Evolutionary conservation across 1,139 yeast species (phyloP).

Genomic region (Hyphopichia pseudoburtonii): DNA sequence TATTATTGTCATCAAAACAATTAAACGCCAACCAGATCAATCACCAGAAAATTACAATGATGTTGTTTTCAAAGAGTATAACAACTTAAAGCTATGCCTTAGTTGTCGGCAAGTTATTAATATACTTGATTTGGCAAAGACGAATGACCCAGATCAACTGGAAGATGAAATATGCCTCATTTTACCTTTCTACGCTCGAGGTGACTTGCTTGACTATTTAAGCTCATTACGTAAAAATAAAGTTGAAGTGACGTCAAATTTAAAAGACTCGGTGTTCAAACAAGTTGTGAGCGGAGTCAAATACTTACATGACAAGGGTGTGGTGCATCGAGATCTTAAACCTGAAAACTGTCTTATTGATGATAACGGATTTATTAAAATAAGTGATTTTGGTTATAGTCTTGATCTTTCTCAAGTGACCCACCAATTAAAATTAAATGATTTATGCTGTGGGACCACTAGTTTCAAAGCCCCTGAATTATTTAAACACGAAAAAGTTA

Average conservation of each 20-base stretch:
- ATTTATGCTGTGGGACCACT: slow-evolving; percentile 47
- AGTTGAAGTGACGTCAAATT: slow-evolving; percentile 26
- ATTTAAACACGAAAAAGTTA: slow-evolving; percentile 25
- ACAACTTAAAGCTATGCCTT: slow-evolving; percentile 25
- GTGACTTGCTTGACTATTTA: slow-evolving; percentile 48
- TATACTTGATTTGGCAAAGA: slow-evolving; percentile 24
- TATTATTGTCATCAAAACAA: slow-evolving; percentile 31
- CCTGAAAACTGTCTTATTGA: slow-evolving; percentile 56
- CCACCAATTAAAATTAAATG: slow-evolving; percentile 16
- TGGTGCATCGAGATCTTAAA: slow-evolving; percentile 55
- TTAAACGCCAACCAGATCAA: slow-evolving; percentile 23
- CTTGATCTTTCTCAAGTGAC: slow-evolving; percentile 26
- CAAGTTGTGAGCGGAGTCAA: slow-evolving; percentile 48
- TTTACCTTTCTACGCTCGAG: slow-evolving; percentile 44
- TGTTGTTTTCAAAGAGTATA: slow-evolving; percentile 30
- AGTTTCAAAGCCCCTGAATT: slow-evolving; percentile 60
- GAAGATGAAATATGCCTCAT: slow-evolving; percentile 32
- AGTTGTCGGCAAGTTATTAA: slow-evolving; percentile 31
- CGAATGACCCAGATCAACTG: slow-evolving; percentile 10
- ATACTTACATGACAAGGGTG: slow-evolving; percentile 40
- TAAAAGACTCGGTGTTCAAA: slow-evolving; percentile 48
- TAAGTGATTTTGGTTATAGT: slow-evolving; percentile 56
- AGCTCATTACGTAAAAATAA: slow-evolving; percentile 36
- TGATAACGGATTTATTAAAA: slow-evolving; percentile 41
- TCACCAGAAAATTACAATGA: slow-evolving; percentile 13